phyloP scores from a whole-genome alignment of 2,329 filamentous ascomycete genomes.

The Xylariales sp. region DNA sequence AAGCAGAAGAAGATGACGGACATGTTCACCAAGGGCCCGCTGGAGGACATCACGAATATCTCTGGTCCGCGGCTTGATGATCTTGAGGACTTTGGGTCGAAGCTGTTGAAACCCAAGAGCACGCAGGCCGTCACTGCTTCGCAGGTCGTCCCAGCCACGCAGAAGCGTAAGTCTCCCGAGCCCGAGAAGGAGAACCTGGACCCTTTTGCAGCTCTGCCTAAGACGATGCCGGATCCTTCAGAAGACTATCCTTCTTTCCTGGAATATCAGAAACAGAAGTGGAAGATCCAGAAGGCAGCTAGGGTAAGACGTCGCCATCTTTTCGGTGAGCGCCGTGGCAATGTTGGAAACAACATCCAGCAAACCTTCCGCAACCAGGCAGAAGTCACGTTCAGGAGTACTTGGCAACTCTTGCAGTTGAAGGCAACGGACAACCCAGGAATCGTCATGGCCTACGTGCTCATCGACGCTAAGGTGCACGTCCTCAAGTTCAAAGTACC shows the following conservation, averaged over 20 bases:
- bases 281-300: slow-evolving; percentile 95
- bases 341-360: slow-evolving; percentile 60
- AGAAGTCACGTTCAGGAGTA: slow-evolving; percentile 82
- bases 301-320: slow-evolving; percentile 80
- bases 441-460: slow-evolving; percentile 79
- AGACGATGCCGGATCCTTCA: slow-evolving; percentile 76
- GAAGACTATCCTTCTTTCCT: slow-evolving; percentile 87
- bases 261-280: slow-evolving; percentile 95
- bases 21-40: slow-evolving; percentile 69
- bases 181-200: slow-evolving; percentile 60
- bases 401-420: slow-evolving; percentile 92
- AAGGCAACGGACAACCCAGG: slow-evolving; percentile 78
- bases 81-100: slow-evolving; percentile 75
- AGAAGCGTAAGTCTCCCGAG: slow-evolving; percentile 73
- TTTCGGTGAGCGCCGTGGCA: slow-evolving; percentile 77
- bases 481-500: slow-evolving; percentile 83
- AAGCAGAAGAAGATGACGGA: slow-evolving; percentile 99
- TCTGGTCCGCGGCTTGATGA: slow-evolving; percentile 55
- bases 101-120: slow-evolving; percentile 61
- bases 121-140: slow-evolving; percentile 50
- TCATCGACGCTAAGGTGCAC: slow-evolving; percentile 93
- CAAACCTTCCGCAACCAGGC: slow-evolving; percentile 85
- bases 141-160: slow-evolving; percentile 46
- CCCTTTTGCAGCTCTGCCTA: slow-evolving; percentile 76
- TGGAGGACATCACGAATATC: slow-evolving; percentile 69